Conservation (phyloP, 495 filamentous ascomycete genomes). For the Penicillium atrosanguineum region DNA sequence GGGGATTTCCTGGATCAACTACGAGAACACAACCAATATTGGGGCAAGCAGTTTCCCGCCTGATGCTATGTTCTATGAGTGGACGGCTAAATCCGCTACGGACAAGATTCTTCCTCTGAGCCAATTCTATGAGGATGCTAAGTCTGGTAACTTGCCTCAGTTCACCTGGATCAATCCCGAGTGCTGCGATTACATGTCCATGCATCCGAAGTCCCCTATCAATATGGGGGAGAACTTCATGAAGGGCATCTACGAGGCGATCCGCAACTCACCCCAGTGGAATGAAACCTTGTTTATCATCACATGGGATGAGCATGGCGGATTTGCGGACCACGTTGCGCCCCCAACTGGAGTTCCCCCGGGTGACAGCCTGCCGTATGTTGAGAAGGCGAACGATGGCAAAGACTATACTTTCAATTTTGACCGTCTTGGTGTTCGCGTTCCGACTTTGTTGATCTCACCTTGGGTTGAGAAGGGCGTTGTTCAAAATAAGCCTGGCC, state of each 20-base stretch:
- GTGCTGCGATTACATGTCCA: conserved; percentile 49
- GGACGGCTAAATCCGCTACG: conserved; percentile 36
- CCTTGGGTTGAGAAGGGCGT: conserved; percentile 47
- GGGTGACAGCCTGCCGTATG: conserved; percentile 42
- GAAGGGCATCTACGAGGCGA: conserved; percentile 50
- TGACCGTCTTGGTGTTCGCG: conserved; percentile 47
- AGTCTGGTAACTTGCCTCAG: conserved; percentile 39
- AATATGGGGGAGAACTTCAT: conserved; percentile 49
- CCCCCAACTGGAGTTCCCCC: conserved; percentile 43
- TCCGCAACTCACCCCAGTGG: conserved; percentile 48
- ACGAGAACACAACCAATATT: conserved; percentile 41
- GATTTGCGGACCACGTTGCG: conserved; percentile 50
- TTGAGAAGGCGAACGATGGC: conserved; percentile 39
- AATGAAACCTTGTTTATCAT: conserved; percentile 49
- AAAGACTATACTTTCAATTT: conserved; percentile 46
- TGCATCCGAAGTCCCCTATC: conserved; percentile 48
- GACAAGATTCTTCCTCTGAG: conserved; percentile 32
- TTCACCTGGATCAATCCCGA: conserved; percentile 54
- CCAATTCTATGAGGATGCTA: conserved; percentile 38
- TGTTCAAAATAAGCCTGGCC: conserved; percentile 38
- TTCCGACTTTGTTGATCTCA: conserved; percentile 50
- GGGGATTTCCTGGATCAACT: conserved; percentile 49
- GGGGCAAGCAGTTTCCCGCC: conserved; percentile 26
- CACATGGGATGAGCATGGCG: conserved; percentile 51
- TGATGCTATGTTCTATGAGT: conserved; percentile 38